Evolutionary conservation across 768 basidiomycete genomes (phyloP), one percentile per base, ranked within the genome.

Genomic region (Lactifluus pinguis): DNA sequence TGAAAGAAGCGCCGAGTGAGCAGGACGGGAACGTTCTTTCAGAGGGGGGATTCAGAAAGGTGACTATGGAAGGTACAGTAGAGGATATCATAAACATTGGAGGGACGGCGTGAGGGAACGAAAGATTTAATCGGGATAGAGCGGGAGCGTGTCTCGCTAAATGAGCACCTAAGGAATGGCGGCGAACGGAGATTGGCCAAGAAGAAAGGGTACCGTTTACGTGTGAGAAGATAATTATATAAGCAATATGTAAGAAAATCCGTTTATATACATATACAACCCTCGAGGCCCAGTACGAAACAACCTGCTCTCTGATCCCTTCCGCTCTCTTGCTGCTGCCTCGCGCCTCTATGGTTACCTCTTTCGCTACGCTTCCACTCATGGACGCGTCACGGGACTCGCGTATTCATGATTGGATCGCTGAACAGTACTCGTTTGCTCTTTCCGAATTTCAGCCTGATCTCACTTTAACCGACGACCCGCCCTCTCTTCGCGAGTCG

Each of bases 391-490:
- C 55, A 49, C 64, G 65, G 44, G 60, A 65, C 47, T 58, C 65
- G 34, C 64, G 64, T 58, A 64, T 65, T 49, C 65, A 66, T 52
- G 56, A 60, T 48, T 66, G 65, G 65, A 65, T 66, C 56, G 65
- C 65, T 38, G 58, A 67, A 44, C 64, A 65, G 49, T 65, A 62
- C 21, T 57, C 61, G 25, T 67, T 67, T 19, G 66, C 64, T 32
- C 65, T 66, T 48, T 53, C 57, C 4, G 65, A 67, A 13, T 53
- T 55, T 21, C 58, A 67, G 44, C 55, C 53, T 34, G 61, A 59
- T 25, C 47, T 45, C 14, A 49, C 17, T 13, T 49, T 45, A 42
- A 51, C 57, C 45, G 55, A 61, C 39, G 63, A 65, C 64, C 57
- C 55, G 36, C 54, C 58, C 21, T 64, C 65, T 17, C 56, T 65